Conservation (phyloP, 805 yeast genomes). For the Scheffersomyces amazonensis region DNA sequence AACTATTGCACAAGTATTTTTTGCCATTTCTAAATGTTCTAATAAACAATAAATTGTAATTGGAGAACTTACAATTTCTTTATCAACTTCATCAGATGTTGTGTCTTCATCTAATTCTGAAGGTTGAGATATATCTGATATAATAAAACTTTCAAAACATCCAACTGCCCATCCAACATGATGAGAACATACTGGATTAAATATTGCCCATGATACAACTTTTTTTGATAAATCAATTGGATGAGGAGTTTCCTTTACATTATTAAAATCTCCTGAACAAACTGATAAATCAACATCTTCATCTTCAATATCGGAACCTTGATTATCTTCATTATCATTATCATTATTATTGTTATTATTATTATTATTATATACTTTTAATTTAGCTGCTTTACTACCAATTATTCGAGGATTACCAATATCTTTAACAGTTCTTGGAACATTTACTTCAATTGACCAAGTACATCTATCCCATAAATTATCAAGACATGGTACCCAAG, state of each 20-base stretch:
- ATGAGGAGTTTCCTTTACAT: conserved; percentile 69
- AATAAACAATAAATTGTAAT: conserved; percentile 64
- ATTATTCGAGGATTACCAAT: conserved; percentile 50
- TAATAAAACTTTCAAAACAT: conserved; percentile 65
- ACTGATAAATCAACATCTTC: conserved; percentile 55
- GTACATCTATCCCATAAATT: conserved; percentile 83
- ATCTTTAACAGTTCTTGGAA: conserved; percentile 77
- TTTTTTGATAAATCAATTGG: conserved; percentile 74
- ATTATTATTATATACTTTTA: conserved; percentile 14
- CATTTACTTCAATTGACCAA: conserved; percentile 87
- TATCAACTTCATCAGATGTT: conserved; percentile 19
- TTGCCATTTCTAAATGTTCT: conserved; percentile 51
- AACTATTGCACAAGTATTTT: conserved; percentile 73
- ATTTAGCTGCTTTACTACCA: conserved; percentile 27
- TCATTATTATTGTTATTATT: conserved; percentile 35
- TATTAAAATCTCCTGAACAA: conserved; percentile 67
- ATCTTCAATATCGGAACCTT: conserved; percentile 38
- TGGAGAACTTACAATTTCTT: conserved; percentile 26
- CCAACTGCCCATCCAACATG: conserved; percentile 96
- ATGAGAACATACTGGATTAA: conserved; percentile 87
- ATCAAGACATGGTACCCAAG: conserved; percentile 98
- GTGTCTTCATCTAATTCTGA: conserved; percentile 30
- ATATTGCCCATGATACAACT: conserved; percentile 65
- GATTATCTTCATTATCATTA: conserved; percentile 26
- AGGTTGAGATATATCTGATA: conserved; percentile 40